Conservation (phyloP, 495 filamentous ascomycete genomes). For the Xylaria acuta region DNA sequence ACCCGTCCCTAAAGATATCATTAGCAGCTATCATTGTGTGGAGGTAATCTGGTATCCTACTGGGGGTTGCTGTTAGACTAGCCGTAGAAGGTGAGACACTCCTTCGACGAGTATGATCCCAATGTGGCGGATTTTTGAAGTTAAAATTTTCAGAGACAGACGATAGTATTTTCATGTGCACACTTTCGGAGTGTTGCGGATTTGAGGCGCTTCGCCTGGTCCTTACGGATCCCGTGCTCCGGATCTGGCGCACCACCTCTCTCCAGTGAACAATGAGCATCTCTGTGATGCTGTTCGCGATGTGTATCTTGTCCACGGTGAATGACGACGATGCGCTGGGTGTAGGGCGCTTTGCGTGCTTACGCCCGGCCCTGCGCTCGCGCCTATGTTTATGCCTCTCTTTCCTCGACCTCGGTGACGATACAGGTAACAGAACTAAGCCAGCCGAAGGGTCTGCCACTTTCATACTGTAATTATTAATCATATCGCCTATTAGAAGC, state of each 20-base stretch:
- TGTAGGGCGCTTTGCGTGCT: conserved; percentile 7
- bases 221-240: conserved; percentile 43
- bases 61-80: conserved; percentile 37
- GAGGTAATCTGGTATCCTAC: background rate
- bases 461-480: conserved; percentile 52
- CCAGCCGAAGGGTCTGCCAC: conserved; percentile 44
- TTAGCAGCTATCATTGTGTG: background rate
- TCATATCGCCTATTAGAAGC: conserved; percentile 63
- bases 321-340: conserved; percentile 6
- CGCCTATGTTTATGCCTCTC: conserved; percentile 41
- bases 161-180: conserved; percentile 14
- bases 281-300: conserved; percentile 62
- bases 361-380: conserved; percentile 16
- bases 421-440: conserved; percentile 45
- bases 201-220: conserved; percentile 22
- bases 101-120: conserved; percentile 28
- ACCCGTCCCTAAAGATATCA: background rate
- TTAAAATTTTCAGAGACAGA: conserved; percentile 41
- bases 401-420: conserved; percentile 44
- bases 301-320: conserved; percentile 54
- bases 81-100: conserved; percentile 34
- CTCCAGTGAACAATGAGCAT: conserved; percentile 66
- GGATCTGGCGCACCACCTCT: conserved; percentile 63
- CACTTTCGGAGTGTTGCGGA: background rate
- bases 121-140: conserved; percentile 38